Percentiles rank a stretch among this genome's conserved stretches.
Conservation (phyloP, 371 early-diverging fungal species). For the Gilbertella persicaria region DNA sequence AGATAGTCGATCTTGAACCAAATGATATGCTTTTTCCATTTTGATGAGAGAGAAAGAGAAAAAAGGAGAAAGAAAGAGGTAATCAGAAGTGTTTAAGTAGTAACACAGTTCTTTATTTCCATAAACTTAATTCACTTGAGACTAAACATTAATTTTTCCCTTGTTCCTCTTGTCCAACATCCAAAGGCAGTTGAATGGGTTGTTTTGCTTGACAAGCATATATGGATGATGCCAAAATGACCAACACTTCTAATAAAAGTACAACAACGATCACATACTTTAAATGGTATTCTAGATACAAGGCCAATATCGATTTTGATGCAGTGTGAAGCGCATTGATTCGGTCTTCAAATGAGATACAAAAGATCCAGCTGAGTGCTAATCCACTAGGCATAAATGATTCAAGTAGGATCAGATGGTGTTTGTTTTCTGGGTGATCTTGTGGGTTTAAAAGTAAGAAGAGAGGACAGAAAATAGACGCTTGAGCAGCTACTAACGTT, state of each 20-base stretch:
- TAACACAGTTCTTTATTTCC: too few relatives aligned
- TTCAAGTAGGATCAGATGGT: not conserved
- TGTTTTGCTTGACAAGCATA: too few relatives aligned
- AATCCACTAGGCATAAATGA: slow-evolving; percentile 45
- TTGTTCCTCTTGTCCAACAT: too few relatives aligned
- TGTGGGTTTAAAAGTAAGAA: slow-evolving; percentile 12
- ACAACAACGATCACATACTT: slow-evolving; percentile 5
- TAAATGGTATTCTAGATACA: slow-evolving; percentile 2
- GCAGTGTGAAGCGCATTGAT: not conserved
- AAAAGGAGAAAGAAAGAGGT: too few relatives aligned
- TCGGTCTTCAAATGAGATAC: slow-evolving; percentile 36
- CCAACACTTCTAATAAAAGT: slow-evolving; percentile 7
- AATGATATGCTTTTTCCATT: too few relatives aligned
- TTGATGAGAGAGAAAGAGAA: too few relatives aligned
- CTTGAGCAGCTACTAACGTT: slow-evolving; percentile 35
- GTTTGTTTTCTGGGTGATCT: too few relatives aligned
- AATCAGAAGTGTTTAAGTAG: too few relatives aligned
- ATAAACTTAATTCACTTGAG: too few relatives aligned
- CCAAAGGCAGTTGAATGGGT: too few relatives aligned
- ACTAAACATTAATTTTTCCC: too few relatives aligned
- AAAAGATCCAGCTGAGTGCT: slow-evolving; percentile 47
- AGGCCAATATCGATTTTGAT: slow-evolving; percentile 4
- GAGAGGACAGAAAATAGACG: slow-evolving; percentile 32
- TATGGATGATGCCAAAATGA: slow-evolving; percentile 13
- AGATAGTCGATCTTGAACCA: too few relatives aligned